Conservation (phyloP, 371 early-diverging fungal species). For the Mycotypha africana region DNA sequence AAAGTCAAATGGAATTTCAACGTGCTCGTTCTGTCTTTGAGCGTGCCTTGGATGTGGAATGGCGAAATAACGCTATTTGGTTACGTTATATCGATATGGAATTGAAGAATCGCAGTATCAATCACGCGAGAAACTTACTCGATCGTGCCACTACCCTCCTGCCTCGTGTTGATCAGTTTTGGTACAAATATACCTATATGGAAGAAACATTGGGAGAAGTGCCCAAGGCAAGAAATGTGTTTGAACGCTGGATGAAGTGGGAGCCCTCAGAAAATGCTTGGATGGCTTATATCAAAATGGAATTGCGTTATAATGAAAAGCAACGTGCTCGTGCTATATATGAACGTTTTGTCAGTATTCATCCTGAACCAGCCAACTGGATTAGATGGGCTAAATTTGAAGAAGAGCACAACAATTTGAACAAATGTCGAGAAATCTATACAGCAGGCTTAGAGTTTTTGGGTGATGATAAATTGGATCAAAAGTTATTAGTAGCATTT, state of each 20-base stretch:
- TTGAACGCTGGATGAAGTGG: constrained; percentile 99
- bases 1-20: constrained; percentile 78
- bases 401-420: constrained; percentile 71
- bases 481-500: constrained; percentile 88
- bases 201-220: constrained; percentile 93
- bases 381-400: constrained; percentile 95
- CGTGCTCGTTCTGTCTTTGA: constrained; percentile 90
- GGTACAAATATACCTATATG: constrained; percentile 98
- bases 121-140: constrained; percentile 89
- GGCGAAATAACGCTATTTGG: constrained; percentile 82
- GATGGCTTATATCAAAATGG: constrained; percentile 93
- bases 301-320: constrained; percentile 80
- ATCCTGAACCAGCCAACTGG: constrained; percentile 95
- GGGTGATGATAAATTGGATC: constrained; percentile 86
- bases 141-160: constrained; percentile 88
- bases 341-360: constrained; percentile 81
- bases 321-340: constrained; percentile 80
- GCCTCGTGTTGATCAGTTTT: constrained; percentile 93
- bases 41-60: constrained; percentile 88
- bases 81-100: constrained; percentile 96
- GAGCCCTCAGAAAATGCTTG: constrained; percentile 91
- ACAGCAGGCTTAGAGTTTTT: constrained; percentile 84
- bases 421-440: constrained; percentile 80
- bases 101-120: constrained; percentile 90
- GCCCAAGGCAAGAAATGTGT: constrained; percentile 85